Percentiles rank a stretch among this genome's conserved stretches.
These are phyloP conservation scores for Skeletonema costatum DNA, from an alignment of 108 stramenopile species.

Conservation along the genomic window DNA sequence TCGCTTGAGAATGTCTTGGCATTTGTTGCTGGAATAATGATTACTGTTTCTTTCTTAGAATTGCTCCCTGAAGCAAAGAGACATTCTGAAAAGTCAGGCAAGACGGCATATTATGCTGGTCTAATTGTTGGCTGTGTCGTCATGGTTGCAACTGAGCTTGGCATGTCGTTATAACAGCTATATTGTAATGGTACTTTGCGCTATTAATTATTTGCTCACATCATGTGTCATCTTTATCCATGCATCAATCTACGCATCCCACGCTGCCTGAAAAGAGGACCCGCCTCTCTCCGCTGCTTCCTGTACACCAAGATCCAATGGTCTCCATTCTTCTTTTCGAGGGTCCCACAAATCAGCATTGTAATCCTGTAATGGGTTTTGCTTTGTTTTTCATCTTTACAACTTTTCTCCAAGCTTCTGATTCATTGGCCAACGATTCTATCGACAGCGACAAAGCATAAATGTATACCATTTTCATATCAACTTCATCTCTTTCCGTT, in stretches of 20 bases:
- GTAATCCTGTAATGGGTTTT: constrained; percentile 56
- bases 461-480: constrained; percentile 74
- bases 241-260: constrained; percentile 41
- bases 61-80: constrained; percentile 23
- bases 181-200: not conserved
- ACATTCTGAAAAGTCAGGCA: constrained; percentile 37
- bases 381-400: constrained; percentile 54
- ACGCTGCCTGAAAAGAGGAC: constrained; percentile 57
- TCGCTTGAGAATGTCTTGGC: constrained; percentile 71
- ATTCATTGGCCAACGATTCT: constrained; percentile 21
- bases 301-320: constrained; percentile 64
- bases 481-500: constrained; percentile 60
- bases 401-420: constrained; percentile 42
- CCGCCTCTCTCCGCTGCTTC: constrained; percentile 65
- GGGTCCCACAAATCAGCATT: constrained; percentile 61
- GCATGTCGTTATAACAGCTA: constrained; percentile 33
- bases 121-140: constrained; percentile 51
- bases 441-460: constrained; percentile 57
- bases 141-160: constrained; percentile 63
- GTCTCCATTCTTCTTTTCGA: constrained; percentile 56
- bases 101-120: constrained; percentile 41
- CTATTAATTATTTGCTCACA: not conserved
- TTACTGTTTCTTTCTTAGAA: constrained; percentile 20
- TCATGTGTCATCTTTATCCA: not conserved
- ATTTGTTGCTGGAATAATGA: constrained; percentile 33